Conservation (phyloP, 495 filamentous ascomycete genomes). For the Bacidia gigantensis region DNA sequence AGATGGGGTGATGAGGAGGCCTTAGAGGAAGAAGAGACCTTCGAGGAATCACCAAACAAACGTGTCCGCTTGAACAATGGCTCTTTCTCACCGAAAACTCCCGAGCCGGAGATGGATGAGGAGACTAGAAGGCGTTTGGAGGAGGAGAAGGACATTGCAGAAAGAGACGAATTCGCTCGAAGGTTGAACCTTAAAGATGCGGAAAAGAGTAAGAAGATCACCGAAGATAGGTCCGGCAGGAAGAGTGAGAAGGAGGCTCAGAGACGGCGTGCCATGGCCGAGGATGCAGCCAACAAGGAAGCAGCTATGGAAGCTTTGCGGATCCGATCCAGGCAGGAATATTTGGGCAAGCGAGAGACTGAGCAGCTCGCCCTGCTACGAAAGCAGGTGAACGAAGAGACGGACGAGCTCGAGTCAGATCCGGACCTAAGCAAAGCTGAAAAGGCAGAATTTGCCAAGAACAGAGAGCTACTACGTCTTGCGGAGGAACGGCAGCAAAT, state of each 20-base stretch:
- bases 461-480: constrained; percentile 71
- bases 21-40: constrained; percentile 31
- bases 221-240: constrained; percentile 49
- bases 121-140: constrained; percentile 41
- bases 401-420: constrained; percentile 65
- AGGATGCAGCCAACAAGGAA: constrained; percentile 46
- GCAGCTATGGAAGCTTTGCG: constrained; percentile 63
- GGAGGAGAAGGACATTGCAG: constrained; percentile 48
- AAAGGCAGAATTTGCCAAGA: constrained; percentile 82
- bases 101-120: constrained; percentile 44
- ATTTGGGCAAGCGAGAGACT: constrained; percentile 80
- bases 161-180: constrained; percentile 62
- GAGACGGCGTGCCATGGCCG: constrained; percentile 46
- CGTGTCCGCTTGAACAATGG: constrained; percentile 43
- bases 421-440: constrained; percentile 61
- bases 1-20: constrained; percentile 70
- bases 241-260: constrained; percentile 44
- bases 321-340: constrained; percentile 76
- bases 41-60: constrained; percentile 43
- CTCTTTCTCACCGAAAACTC: constrained; percentile 32
- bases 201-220: constrained; percentile 53
- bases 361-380: constrained; percentile 73
- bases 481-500: constrained; percentile 81
- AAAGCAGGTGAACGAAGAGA: constrained; percentile 86
- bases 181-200: constrained; percentile 57